A percentile compares a stretch with the other conserved stretches of the same genome.
Evolutionary conservation across 495 filamentous ascomycete species (phyloP).

Genomic region (Parathielavia appendiculata): DNA sequence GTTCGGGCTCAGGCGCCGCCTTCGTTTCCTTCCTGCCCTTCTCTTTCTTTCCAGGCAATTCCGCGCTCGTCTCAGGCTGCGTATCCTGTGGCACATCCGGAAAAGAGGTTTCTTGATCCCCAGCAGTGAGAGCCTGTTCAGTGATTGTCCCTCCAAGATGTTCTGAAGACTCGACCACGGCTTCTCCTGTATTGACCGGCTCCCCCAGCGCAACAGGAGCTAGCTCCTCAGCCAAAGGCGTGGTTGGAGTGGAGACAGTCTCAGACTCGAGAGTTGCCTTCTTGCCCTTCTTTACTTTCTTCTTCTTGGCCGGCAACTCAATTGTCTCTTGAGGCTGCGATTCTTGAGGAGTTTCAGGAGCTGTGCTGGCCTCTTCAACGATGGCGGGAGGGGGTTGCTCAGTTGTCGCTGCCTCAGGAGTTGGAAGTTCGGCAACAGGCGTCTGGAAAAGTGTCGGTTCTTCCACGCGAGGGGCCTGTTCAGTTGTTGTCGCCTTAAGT

Average conservation of each 20-base stretch:
- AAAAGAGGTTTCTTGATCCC: background rate
- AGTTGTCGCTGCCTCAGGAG: background rate
- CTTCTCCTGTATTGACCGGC: background rate
- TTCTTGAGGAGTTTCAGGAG: background rate
- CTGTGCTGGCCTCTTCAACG: background rate
- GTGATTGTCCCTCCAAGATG: background rate
- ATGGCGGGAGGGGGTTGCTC: background rate
- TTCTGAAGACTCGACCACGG: background rate
- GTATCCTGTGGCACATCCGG: background rate
- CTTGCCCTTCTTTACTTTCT: conserved; percentile 35
- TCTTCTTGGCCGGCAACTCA: conserved; percentile 19
- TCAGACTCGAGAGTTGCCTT: conserved; percentile 14
- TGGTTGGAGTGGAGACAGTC: conserved; percentile 14
- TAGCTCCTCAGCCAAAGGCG: conserved; percentile 11
- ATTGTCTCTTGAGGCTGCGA: background rate
- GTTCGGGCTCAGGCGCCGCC: background rate
- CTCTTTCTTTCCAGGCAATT: background rate
- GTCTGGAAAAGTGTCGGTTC: background rate
- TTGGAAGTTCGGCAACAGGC: background rate
- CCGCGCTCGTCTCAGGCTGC: background rate
- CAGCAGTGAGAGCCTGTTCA: background rate
- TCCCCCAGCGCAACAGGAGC: background rate
- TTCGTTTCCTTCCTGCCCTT: conserved; percentile 3
- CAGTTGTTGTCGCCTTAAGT: background rate
- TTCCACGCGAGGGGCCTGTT: background rate